Evolutionary conservation across 345 rosid species (phyloP), one percentile per base, ranked within the genome.

Genomic region (Hypericum perforatum): DNA sequence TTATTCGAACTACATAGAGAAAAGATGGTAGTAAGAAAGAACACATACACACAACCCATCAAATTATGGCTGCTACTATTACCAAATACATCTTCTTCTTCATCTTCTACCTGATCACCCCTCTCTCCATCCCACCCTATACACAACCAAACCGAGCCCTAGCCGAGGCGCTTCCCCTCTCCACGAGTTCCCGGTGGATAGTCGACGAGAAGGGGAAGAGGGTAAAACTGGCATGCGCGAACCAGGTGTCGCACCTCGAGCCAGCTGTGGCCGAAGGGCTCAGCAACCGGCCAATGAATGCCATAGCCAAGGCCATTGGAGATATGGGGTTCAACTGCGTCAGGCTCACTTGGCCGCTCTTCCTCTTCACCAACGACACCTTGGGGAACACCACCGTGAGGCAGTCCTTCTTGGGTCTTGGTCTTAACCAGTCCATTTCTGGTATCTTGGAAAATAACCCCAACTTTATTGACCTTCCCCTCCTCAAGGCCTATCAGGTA

Each of bases 381-480:
- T 37, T 71, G 10, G 66, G 54, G 8, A 41, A 59, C 2, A 16
- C 55, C 32, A 70, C 69, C 32, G 79, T 59, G 0, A 52, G 59
- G 11, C 64, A 65, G 13, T 92, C 96, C 3, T 76, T 92, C 73
- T 84, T 64, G 63, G 63, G 69, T 46, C 70, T 85, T 58, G 94
- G 85, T 29, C 71, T 92, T 61, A 39, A 65, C 13, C 85, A 78
- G 45, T 68, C 82, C 55, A 74, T 92, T 52, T 65, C 82, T 40
- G 94, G 94, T 22, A 56, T 92, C 63, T 84, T 78, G 38, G 60
- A 75, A 50, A 77, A 85, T 74, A 92, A 92, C 63, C 98, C 98
- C 53, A 71, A 81, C 62, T 77, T 92, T 51, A 58, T 85, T 46
- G 95, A 92, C 62, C 74, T 81, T 16, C 62, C 98, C 42, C 89